A percentile compares a stretch with the other conserved stretches of the same genome.
Conservation (phyloP, 2,329 filamentous ascomycete genomes). For the Monosporascus ibericus region DNA sequence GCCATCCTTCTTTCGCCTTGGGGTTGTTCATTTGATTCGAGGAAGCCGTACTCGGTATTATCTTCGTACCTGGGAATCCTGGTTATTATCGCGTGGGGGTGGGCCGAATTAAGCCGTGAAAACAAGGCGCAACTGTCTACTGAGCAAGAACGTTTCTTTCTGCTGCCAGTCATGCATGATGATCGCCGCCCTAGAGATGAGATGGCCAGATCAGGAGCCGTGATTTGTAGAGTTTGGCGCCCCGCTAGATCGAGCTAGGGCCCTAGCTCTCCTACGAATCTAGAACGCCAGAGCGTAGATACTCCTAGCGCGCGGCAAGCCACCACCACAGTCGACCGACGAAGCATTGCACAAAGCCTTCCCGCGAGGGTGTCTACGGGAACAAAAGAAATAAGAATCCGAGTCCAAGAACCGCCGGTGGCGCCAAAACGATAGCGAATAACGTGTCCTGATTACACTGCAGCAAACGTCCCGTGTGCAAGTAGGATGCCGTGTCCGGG, state of each 20-base stretch:
- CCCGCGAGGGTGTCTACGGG: background rate
- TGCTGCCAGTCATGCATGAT: too few relatives aligned
- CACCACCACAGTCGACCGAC: background rate
- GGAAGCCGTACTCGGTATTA: too few relatives aligned
- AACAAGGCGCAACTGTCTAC: too few relatives aligned
- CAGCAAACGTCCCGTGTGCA: background rate
- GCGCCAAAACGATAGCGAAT: background rate
- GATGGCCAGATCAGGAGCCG: background rate
- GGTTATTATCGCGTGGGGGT: too few relatives aligned
- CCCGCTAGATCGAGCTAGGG: background rate
- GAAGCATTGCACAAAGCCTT: background rate
- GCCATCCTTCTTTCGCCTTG: background rate
- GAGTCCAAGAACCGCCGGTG: background rate
- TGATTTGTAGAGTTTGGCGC: background rate
- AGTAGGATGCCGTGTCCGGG: too few relatives aligned
- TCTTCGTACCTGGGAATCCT: too few relatives aligned
- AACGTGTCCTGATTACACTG: too few relatives aligned
- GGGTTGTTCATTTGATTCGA: too few relatives aligned
- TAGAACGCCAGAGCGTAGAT: background rate
- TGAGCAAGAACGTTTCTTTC: too few relatives aligned
- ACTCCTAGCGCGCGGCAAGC: background rate
- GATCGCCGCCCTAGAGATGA: too few relatives aligned
- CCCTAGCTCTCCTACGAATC: background rate
- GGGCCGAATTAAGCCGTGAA: too few relatives aligned
- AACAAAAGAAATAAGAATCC: background rate